phyloP scores from a whole-genome alignment of 1,284 basidiomycete genomes.

The Porogramme epimiltina region DNA sequence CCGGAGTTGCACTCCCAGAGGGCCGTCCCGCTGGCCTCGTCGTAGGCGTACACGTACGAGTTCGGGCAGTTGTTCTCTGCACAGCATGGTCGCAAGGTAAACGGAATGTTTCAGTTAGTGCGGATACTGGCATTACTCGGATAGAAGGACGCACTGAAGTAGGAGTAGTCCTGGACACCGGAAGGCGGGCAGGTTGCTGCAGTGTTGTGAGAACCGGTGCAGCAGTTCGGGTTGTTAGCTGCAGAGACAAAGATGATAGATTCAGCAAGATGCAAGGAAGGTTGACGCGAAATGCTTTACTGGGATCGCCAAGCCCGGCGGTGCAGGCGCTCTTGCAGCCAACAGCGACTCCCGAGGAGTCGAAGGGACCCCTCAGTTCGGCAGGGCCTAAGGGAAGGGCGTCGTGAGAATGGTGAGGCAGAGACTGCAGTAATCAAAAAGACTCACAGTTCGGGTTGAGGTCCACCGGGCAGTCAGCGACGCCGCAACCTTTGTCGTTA shows the following conservation, averaged over 20 bases:
- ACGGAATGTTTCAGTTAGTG: background rate
- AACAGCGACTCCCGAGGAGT: constrained; percentile 38
- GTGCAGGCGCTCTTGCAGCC: constrained; percentile 47
- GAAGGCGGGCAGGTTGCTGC: constrained; percentile 52
- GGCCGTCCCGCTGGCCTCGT: constrained; percentile 48
- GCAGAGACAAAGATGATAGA: background rate
- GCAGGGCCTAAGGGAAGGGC: constrained; percentile 31
- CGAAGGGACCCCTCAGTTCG: constrained; percentile 36
- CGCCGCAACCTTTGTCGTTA: constrained; percentile 51
- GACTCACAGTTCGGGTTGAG: constrained; percentile 46
- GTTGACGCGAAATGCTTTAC: no score
- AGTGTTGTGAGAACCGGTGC: constrained; percentile 52
- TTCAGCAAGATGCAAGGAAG: no score
- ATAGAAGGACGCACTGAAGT: constrained; percentile 46
- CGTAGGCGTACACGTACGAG: constrained; percentile 53
- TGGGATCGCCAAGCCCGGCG: constrained; percentile 38
- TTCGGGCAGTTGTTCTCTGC: constrained; percentile 47
- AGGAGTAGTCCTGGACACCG: constrained; percentile 51
- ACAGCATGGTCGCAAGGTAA: background rate
- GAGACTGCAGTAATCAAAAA: background rate
- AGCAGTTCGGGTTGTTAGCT: constrained; percentile 57
- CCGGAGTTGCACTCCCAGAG: constrained; percentile 44
- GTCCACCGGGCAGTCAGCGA: constrained; percentile 57
- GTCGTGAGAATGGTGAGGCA: constrained; percentile 17
- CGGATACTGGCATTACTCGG: background rate